phyloP scores from a whole-genome alignment of 805 yeast species.

The Suhomyces prunicola region DNA sequence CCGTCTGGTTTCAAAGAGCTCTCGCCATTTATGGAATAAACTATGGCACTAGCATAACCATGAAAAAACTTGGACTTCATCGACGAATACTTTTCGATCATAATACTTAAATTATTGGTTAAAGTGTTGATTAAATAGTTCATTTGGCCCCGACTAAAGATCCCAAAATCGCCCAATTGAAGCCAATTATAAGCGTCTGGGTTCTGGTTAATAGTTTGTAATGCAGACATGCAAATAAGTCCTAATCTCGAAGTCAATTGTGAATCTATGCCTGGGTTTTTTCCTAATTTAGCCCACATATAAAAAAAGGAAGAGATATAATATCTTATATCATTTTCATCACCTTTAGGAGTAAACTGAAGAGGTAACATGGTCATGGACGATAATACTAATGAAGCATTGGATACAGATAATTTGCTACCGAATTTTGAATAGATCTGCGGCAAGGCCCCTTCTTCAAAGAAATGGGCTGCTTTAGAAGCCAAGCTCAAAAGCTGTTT shows the following conservation, averaged over 20 bases:
- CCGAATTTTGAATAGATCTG: constrained; percentile 50
- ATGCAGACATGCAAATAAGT: constrained; percentile 49
- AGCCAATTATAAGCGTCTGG: constrained; percentile 15
- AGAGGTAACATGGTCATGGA: constrained; percentile 56
- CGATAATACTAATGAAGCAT: constrained; percentile 50
- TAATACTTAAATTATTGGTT: constrained; percentile 43
- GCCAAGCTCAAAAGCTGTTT: constrained; percentile 51
- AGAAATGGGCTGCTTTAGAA: constrained; percentile 52
- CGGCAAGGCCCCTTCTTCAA: constrained; percentile 46
- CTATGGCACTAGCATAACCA: constrained; percentile 45
- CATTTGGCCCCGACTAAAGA: constrained; percentile 63
- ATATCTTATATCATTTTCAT: constrained; percentile 43
- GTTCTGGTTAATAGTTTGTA: constrained; percentile 26
- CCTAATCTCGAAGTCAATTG: constrained; percentile 66
- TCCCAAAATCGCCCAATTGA: constrained; percentile 52
- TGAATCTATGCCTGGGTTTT: constrained; percentile 53
- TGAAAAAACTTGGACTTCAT: constrained; percentile 38
- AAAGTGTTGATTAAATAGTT: constrained; percentile 56
- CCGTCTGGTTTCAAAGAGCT: constrained; percentile 39
- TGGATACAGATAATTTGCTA: constrained; percentile 50
- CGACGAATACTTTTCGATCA: constrained; percentile 46
- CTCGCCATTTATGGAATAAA: constrained; percentile 60
- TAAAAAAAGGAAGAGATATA: constrained; percentile 68
- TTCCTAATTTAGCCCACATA: constrained; percentile 60
- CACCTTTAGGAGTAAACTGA: constrained; percentile 27